Percentiles rank a stretch among this genome's conserved stretches.
Evolutionary conservation across 2,329 filamentous ascomycete species (phyloP).

Genomic region (Dryadomyces quercivorus): DNA sequence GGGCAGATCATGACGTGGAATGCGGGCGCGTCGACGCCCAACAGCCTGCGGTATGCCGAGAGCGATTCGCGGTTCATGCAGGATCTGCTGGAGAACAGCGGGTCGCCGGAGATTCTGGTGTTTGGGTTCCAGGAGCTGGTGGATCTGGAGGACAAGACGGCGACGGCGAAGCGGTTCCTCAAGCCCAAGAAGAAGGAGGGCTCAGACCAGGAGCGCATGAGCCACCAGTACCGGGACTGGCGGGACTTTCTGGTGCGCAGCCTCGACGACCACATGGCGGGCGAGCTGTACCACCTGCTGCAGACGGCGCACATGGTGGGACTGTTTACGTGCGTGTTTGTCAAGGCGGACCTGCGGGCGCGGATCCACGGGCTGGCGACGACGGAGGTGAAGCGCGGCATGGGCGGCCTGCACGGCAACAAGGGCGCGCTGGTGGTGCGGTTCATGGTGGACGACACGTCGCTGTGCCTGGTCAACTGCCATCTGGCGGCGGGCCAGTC

Average conservation of each 20-base stretch:
- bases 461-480: constrained; percentile 92
- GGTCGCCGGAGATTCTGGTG: constrained; percentile 76
- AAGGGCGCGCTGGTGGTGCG: constrained; percentile 88
- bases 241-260: constrained; percentile 74
- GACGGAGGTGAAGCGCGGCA: constrained; percentile 85
- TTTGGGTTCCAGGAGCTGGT: constrained; percentile 99
- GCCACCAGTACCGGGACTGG: constrained; percentile 95
- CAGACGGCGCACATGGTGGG: constrained; percentile 87
- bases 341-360: constrained; percentile 65
- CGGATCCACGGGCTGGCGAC: constrained; percentile 67
- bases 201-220: constrained; percentile 81
- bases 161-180: constrained; percentile 90
- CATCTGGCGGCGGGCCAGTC: constrained; percentile 91
- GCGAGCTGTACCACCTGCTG: constrained; percentile 71
- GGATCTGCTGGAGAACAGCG: constrained; percentile 62
- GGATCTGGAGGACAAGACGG: constrained; percentile 91
- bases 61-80: constrained; percentile 68
- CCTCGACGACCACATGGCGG: constrained; percentile 71
- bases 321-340: constrained; percentile 90
- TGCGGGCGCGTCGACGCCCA: constrained; percentile 88
- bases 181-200: constrained; percentile 81
- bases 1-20: constrained; percentile 90
- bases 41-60: constrained; percentile 58
- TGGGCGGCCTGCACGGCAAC: constrained; percentile 92
- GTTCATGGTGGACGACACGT: constrained; percentile 90